Base-by-base conservation (phyloP, 495 filamentous ascomycete species). In the Cudoniella acicularis region DNA sequence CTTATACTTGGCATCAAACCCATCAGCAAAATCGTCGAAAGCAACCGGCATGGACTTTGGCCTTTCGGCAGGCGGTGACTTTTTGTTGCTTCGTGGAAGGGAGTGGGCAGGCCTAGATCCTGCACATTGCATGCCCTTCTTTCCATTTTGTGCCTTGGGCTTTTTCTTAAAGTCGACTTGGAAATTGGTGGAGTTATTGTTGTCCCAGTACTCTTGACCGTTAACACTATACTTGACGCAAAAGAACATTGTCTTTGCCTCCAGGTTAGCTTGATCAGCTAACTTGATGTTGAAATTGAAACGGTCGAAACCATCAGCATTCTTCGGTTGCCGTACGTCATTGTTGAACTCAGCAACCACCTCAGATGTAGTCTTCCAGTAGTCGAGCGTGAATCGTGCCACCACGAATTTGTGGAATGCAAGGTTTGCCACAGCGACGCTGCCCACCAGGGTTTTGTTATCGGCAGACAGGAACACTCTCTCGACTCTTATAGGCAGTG, bases 281-380 rank as follows among this genome's bases (percentile, higher is more conserved):
- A 98, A 73, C 77, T 93, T 95, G 77, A 98, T 91, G 68, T 82
- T 91, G 72, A 98, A 98, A 57, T 86, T 85, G 73, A 98, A 98
- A 21, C 90, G 83, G 69, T 98, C 94, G 65, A 84, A 88, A 26
- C 87, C 85, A 65, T 87, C 82, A 13, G 85, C 75, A 8, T 68
- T 71, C 46, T 89, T 86, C 55, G 82, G 82, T 41, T 82, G 86
- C 10, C 84, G 81, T 27, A 92, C 80, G 73, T 95, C 89, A 55
- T 87, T 81, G 70, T 86, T 88, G 73, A 83, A 98, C 66, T 96
- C 92, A 9, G 91, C 95, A 42, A 81, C 79, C 2, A 98, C 88
- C 69, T 98, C 94, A 1, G 94, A 98, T 2, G 92, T 92, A 0
- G 94, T 98, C 75, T 93, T 95, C 94, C 94, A 98, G 69, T 92